These are phyloP conservation scores for Ustilago xerochloae DNA, from an alignment of 1,284 basidiomycete genomes.

Conservation along the genomic window DNA sequence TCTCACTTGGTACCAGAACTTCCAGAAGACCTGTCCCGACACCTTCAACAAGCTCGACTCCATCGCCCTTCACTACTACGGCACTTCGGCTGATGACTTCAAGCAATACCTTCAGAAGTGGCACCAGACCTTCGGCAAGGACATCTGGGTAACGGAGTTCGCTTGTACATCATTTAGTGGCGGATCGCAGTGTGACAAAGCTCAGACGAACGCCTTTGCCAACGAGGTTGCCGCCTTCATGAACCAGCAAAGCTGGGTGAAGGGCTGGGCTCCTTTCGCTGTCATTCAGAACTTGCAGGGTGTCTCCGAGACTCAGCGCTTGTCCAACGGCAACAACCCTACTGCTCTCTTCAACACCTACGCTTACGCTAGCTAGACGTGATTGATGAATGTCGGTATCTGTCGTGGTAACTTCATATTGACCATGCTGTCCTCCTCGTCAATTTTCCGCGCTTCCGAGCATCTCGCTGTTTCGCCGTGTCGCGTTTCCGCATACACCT, in stretches of 20 bases:
- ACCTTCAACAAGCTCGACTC: conserved; percentile 57
- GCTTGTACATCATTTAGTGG: conserved; percentile 66
- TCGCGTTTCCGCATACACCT: too few species aligned
- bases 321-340: conserved; percentile 45
- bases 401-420: background rate
- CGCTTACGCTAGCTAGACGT: conserved; percentile 10
- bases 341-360: conserved; percentile 45
- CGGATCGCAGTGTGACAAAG: conserved; percentile 68
- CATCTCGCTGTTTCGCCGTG: too few species aligned
- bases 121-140: conserved; percentile 48
- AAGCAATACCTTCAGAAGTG: conserved; percentile 54
- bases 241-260: conserved; percentile 55
- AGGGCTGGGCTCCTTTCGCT: conserved; percentile 58
- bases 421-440: too few species aligned
- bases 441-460: too few species aligned
- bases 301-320: conserved; percentile 44
- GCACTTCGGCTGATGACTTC: conserved; percentile 46
- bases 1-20: conserved; percentile 53
- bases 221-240: conserved; percentile 68
- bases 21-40: conserved; percentile 43
- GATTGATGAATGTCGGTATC: background rate
- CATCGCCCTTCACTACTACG: conserved; percentile 63
- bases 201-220: conserved; percentile 69
- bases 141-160: conserved; percentile 62
- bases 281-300: conserved; percentile 60